These are phyloP conservation scores for Stagonosporopsis cucurbitacearum DNA, from an alignment of 2,329 filamentous ascomycete species.

Conservation along the genomic window DNA sequence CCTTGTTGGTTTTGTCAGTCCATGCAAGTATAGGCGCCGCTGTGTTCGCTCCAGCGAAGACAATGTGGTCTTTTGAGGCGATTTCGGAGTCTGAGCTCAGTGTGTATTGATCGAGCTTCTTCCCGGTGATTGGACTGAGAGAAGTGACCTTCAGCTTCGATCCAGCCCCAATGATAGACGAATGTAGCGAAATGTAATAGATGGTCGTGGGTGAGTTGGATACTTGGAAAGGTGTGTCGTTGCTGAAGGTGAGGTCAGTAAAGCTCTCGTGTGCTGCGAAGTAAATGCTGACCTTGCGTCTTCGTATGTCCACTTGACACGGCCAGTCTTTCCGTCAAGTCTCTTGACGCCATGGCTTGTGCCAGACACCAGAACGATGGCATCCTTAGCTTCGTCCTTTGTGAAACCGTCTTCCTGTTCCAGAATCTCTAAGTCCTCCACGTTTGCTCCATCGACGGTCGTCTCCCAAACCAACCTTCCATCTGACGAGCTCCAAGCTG, in stretches of 20 bases:
- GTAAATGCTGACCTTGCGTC: constrained; percentile 59
- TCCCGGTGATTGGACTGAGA: constrained; percentile 75
- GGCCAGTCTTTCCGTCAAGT: constrained; percentile 74
- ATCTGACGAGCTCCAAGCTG: constrained; percentile 82
- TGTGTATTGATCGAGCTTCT: constrained; percentile 72
- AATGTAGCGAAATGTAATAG: constrained; percentile 78
- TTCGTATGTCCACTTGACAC: constrained; percentile 78
- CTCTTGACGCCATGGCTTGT: constrained; percentile 68
- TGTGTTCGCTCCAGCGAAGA: constrained; percentile 78
- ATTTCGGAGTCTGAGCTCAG: constrained; percentile 79
- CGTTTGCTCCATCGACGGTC: constrained; percentile 61
- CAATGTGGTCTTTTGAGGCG: constrained; percentile 66
- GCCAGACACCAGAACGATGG: constrained; percentile 70
- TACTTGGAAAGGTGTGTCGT: constrained; percentile 76
- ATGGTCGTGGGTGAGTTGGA: constrained; percentile 72
- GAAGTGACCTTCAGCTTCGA: constrained; percentile 78
- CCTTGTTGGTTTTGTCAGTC: constrained; percentile 68
- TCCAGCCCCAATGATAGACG: constrained; percentile 63
- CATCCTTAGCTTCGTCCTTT: constrained; percentile 64
- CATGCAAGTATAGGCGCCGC: constrained; percentile 77
- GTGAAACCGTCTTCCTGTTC: constrained; percentile 68
- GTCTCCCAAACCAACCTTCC: constrained; percentile 80
- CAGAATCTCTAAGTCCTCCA: constrained; percentile 78
- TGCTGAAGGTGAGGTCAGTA: constrained; percentile 52
- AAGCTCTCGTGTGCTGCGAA: neutral